These are phyloP conservation scores for Kodamaea nitidulidarum DNA, from an alignment of 805 yeast genomes.

Conservation along the genomic window DNA sequence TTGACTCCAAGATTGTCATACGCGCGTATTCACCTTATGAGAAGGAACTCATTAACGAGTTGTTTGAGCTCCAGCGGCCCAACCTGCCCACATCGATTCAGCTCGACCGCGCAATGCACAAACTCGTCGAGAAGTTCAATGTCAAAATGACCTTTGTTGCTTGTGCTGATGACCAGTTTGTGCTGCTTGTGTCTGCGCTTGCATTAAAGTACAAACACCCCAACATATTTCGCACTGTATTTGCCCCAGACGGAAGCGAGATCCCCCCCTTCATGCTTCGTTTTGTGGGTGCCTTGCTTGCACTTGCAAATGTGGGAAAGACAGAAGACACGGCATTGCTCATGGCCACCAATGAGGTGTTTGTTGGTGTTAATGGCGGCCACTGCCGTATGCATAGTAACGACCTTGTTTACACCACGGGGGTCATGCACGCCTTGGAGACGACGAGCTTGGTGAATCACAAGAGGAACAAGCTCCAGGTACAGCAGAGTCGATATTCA, in stretches of 20 bases:
- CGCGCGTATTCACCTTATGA: constrained; percentile 36
- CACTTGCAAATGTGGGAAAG: constrained; percentile 35
- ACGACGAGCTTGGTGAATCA: constrained; percentile 26
- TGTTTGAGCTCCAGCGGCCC: constrained; percentile 31
- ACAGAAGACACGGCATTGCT: constrained; percentile 26
- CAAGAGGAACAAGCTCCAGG: constrained; percentile 13
- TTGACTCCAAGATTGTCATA: constrained; percentile 25
- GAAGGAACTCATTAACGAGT: constrained; percentile 33
- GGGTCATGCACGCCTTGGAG: constrained; percentile 32
- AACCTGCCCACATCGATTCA: constrained; percentile 15
- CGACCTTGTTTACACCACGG: constrained; percentile 23
- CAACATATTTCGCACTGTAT: constrained; percentile 30
- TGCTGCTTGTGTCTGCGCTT: constrained; percentile 34
- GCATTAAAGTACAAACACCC: constrained; percentile 31
- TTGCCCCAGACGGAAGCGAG: constrained; percentile 14
- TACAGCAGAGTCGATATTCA: constrained; percentile 4
- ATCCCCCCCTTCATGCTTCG: constrained; percentile 27
- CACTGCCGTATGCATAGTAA: constrained; percentile 27
- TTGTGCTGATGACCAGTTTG: constrained; percentile 31
- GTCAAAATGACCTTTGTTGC: constrained; percentile 35
- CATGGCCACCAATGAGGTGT: constrained; percentile 26
- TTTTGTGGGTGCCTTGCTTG: constrained; percentile 25
- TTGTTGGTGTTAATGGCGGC: constrained; percentile 24
- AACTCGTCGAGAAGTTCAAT: constrained; percentile 11
- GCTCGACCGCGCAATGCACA: constrained; percentile 18